Base-by-base conservation (phyloP, 495 filamentous ascomycete genomes). In the Penicillium crystallinum region DNA sequence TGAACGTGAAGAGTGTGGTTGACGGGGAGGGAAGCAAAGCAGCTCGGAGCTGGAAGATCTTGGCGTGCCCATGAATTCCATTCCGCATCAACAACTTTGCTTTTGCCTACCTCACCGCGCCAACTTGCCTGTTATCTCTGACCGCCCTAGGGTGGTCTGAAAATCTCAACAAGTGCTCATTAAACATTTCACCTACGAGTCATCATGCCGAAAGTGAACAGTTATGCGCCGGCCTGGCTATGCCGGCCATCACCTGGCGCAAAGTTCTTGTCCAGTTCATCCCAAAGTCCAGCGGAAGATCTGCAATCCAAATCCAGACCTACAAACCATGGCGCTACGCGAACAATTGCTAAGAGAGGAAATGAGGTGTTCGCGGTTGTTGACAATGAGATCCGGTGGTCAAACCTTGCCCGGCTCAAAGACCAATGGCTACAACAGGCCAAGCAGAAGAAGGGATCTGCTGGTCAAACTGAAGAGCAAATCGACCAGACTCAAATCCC, bases 341-440 rank as follows among this genome's bases (percentile, higher is more conserved):
- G 82, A 43, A 91, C 80, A 8, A 81, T 93, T 34, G 90, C 88
- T 6, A 80, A 76, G 34, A 74, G 89, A 40, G 88, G 83, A 37
- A 87, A 85, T 27, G 87, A 96, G 57, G 73, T 95, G 1, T 95
- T 96, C 64, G 82, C 87, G 1, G 89, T 89, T 12, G 83, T 87
- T 11, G 90, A 89, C 25, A 92, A 86, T 56, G 82, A 95, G 66
- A 88, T 96, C 33, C 77, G 90, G 62, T 96, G 91, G 91, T 82
- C 85, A 6, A 85, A 91, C 68, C 73, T 96, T 8, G 78, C 78
- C 34, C 75, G 79, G 51, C 68, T 96, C 47, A 91, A 90, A 67
- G 83, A 90, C 57, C 75, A 81, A 59, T 89, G 81, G 77, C 79
- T 81, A 59, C 74, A 77, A 41, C 59, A 64, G 42, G 53, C 55